phyloP scores from a whole-genome alignment of 2,329 filamentous ascomycete species.

The Botrytis paeoniae region DNA sequence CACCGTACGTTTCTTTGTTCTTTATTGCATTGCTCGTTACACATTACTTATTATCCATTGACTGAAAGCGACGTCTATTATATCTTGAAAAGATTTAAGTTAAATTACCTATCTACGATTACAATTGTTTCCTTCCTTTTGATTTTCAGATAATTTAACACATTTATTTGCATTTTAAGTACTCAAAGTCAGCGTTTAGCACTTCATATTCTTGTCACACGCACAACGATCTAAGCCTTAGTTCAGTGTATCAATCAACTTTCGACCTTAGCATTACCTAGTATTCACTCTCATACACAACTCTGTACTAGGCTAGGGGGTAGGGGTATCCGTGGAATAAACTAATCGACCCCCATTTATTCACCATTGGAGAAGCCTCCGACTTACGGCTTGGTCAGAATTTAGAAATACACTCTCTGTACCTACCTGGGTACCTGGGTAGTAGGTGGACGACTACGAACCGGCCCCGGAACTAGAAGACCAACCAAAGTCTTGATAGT shows the following conservation, averaged over 20 bases:
- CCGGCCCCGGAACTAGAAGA: not conserved
- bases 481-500: not conserved
- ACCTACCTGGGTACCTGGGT: not conserved
- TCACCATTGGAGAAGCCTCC: not conserved
- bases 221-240: not conserved
- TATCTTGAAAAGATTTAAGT: not conserved
- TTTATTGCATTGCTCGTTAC: not conserved
- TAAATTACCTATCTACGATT: not conserved
- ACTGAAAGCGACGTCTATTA: not conserved
- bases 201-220: not conserved
- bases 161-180: not conserved
- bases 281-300: not conserved
- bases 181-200: not conserved
- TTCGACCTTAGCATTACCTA: not conserved
- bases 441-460: not conserved
- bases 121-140: not conserved
- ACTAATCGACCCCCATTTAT: not conserved
- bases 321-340: not conserved
- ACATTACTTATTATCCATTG: not conserved
- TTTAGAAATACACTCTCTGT: not conserved
- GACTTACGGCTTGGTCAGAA: not conserved
- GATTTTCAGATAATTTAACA: not conserved
- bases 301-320: not conserved
- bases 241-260: not conserved
- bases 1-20: not conserved